Evolutionary conservation across 2,329 filamentous ascomycete genomes (phyloP).

Genomic region (Sordariomycetes sp.): DNA sequence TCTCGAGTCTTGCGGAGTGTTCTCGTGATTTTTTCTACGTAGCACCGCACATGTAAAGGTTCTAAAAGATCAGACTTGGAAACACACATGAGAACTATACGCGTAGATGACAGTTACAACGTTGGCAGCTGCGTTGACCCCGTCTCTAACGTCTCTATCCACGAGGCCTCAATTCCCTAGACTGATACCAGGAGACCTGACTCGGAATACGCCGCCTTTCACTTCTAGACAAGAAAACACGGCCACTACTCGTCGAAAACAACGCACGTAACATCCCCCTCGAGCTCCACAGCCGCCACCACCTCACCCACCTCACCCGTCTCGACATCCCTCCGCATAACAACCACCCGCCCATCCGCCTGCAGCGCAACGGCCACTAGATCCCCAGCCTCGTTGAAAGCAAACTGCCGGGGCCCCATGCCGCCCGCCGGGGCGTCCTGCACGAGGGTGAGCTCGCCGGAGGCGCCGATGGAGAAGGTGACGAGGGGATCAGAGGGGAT

Average conservation of each 20-base stretch:
- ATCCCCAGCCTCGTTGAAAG: constrained; percentile 48
- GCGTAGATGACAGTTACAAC: not conserved
- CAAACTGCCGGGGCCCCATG: constrained; percentile 51
- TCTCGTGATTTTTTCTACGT: not conserved
- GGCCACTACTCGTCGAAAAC: constrained; percentile 27
- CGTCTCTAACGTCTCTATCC: too few species aligned
- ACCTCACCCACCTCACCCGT: constrained; percentile 42
- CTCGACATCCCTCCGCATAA: constrained; percentile 44
- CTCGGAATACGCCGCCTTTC: not conserved
- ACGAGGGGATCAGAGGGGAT: constrained; percentile 51
- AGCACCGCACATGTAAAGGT: not conserved
- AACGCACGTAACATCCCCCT: constrained; percentile 29
- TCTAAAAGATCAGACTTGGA: not conserved
- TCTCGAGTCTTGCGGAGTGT: not conserved
- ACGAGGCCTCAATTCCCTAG: not conserved
- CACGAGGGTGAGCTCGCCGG: constrained; percentile 40
- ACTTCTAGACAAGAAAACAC: not conserved
- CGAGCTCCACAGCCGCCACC: constrained; percentile 25
- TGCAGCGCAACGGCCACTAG: constrained; percentile 56
- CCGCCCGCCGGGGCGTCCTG: constrained; percentile 53
- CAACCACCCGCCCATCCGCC: constrained; percentile 40
- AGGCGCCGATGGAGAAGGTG: constrained; percentile 42
- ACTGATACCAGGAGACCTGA: too few species aligned
- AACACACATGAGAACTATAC: not conserved
- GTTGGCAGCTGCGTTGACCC: too few species aligned